Conservation (phyloP, 768 basidiomycete genomes). For the Rubroboletus satanas region DNA sequence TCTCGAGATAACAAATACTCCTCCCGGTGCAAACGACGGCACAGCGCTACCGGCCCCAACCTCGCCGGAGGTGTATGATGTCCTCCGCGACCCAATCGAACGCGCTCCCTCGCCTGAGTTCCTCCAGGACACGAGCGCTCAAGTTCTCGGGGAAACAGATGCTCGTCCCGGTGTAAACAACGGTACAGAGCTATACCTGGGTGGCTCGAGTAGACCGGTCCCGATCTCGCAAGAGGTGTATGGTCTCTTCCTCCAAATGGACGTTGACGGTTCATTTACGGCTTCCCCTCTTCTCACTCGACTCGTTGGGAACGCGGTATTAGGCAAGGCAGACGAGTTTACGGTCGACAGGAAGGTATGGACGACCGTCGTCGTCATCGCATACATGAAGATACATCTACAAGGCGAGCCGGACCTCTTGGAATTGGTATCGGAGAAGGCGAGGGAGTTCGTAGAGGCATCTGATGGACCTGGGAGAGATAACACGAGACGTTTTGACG, state of each 20-base stretch:
- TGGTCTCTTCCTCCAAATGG: constrained; percentile 38
- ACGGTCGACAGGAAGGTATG: constrained; percentile 39
- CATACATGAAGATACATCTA: constrained; percentile 41
- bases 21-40: neutral
- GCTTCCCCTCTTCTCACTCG: constrained; percentile 26
- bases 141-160: neutral
- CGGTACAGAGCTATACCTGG: too few relatives aligned
- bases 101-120: constrained; percentile 35
- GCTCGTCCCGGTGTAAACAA: neutral
- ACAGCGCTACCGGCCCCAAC: too few relatives aligned
- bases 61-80: too few relatives aligned
- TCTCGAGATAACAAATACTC: neutral
- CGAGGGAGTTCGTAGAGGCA: constrained; percentile 36
- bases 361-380: constrained; percentile 47
- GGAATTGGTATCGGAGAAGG: constrained; percentile 41
- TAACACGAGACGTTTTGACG: constrained; percentile 10
- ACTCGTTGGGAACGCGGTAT: constrained; percentile 36
- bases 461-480: too few relatives aligned
- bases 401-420: constrained; percentile 37
- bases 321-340: constrained; percentile 30
- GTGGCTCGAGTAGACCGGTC: neutral
- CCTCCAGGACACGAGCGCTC: neutral
- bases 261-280: constrained; percentile 48
- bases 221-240: constrained; percentile 29
- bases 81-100: constrained; percentile 23